Conservation (phyloP, 75 land plant genomes). For the Gnetum montanum region DNA sequence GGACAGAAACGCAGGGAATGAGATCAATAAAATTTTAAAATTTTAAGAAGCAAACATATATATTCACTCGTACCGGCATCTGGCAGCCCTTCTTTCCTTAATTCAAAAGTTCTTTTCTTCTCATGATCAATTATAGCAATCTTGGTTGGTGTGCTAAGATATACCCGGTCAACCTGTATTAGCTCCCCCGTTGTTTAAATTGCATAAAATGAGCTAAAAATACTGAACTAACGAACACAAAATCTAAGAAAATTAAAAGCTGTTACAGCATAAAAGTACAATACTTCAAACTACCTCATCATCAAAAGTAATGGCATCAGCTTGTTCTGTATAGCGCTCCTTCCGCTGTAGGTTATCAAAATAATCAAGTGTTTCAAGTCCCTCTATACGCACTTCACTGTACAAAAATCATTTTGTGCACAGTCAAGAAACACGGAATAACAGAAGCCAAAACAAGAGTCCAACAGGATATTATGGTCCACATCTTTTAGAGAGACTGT, state of each 20-base stretch:
- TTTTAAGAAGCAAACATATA: no score
- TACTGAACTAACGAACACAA: no score
- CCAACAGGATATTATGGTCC: no score
- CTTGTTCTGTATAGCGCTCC: slow-evolving; percentile 31
- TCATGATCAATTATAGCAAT: slow-evolving; percentile 60
- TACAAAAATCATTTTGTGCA: slow-evolving; percentile 7
- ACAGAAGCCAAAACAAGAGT: no score
- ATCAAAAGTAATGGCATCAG: slow-evolving; percentile 37
- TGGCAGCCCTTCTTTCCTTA: slow-evolving; percentile 57
- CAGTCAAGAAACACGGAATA: no score
- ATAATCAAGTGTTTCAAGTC: slow-evolving; percentile 31
- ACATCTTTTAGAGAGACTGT: no score
- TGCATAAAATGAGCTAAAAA: not conserved
- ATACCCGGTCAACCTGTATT: slow-evolving; percentile 1
- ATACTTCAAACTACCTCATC: slow-evolving; percentile 28
- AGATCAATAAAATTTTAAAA: no score
- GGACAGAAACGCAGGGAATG: no score
- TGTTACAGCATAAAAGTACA: no score
- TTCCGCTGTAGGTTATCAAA: slow-evolving; percentile 20
- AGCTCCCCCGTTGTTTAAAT: no score
- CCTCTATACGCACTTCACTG: slow-evolving; percentile 42
- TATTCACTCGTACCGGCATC: slow-evolving; percentile 55
- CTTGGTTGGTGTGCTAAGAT: slow-evolving; percentile 32
- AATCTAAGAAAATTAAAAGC: no score
- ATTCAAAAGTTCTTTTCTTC: slow-evolving; percentile 49